These are phyloP conservation scores for Talaromyces proteolyticus DNA, from an alignment of 495 filamentous ascomycete species.

Conservation along the genomic window DNA sequence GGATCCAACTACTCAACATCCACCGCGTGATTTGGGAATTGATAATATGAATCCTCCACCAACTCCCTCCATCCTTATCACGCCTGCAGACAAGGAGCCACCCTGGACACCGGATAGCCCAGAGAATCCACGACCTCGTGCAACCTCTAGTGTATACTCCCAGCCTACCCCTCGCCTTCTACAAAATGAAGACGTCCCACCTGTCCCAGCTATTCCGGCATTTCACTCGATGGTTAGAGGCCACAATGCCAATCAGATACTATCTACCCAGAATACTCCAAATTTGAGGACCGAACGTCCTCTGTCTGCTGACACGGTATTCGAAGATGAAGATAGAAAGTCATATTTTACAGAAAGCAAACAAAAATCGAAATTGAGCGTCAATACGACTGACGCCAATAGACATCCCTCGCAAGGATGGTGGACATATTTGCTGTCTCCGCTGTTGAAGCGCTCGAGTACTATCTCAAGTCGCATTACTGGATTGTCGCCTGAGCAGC, in stretches of 20 bases:
- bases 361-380: slow-evolving; percentile 17
- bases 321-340: slow-evolving; percentile 43
- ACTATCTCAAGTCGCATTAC: slow-evolving; percentile 23
- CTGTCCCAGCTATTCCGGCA: slow-evolving; percentile 58
- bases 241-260: slow-evolving; percentile 21
- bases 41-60: slow-evolving; percentile 25
- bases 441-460: slow-evolving; percentile 51
- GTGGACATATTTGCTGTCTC: slow-evolving; percentile 85
- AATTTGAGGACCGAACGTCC: slow-evolving; percentile 17
- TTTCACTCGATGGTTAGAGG: slow-evolving; percentile 25
- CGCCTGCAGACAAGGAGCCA: slow-evolving; percentile 57
- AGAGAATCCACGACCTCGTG: slow-evolving; percentile 25
- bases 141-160: slow-evolving; percentile 66
- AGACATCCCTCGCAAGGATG: slow-evolving; percentile 67
- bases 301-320: slow-evolving; percentile 46
- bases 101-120: slow-evolving; percentile 41
- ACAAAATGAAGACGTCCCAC: slow-evolving; percentile 36
- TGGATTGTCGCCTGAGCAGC: slow-evolving; percentile 20
- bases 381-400: slow-evolving; percentile 37
- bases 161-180: slow-evolving; percentile 39
- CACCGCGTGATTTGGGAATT: slow-evolving; percentile 8
- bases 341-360: background rate
- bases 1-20: slow-evolving; percentile 42
- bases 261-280: slow-evolving; percentile 6
- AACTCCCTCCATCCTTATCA: slow-evolving; percentile 59